Evolutionary conservation across 306 rosid genomes (phyloP), one percentile per base, ranked within the genome.

Genomic region (Arachis hypogaea): DNA sequence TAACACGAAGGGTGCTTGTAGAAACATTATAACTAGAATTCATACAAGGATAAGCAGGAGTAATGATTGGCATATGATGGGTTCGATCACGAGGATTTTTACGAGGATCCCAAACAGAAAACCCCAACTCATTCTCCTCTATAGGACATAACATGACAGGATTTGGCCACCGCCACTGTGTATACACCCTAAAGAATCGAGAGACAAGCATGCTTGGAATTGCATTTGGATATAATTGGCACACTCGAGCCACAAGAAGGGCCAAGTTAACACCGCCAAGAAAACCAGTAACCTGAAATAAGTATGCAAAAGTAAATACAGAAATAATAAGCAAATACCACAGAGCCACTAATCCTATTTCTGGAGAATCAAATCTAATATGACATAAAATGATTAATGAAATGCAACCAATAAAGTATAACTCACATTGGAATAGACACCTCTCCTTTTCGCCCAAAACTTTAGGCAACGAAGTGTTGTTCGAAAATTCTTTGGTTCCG

Each of bases 221-320:
- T 76, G 97, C 98, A 86, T 91, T 91, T 40, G 98, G 98, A 78
- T 91, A 93, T 74, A 91, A 84, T 83, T 93, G 98, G 81, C 98
- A 93, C 14, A 93, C 79, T 52, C 93, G 91, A 80, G 97, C 97
- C n/a, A 93, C 97, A 79, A 93, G 86, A 75, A 93, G 85, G 42
- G 98, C 98, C 94, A 87, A 88, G 82, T 93, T 93, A 56, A 93
- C 97, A 80, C 98, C 98, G 73, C 98, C 98, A 55, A 93, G 97
- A 77, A 91, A 93, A 61, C 98, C 98, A 42, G 98, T 93, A 61
- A 93, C 92, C 98, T 93, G 82, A 57, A 85, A 78, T 40, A 28
- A 49, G 33, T 38, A 68, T 43, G 6, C 2, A 56, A 54, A 50
- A 60, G 69, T 2, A 2, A 41, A 58, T 11, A 38, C 14, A n/a